Evolutionary conservation across 129 eudicot genomes (phyloP), one percentile per base, ranked within the genome.

Genomic region (Glebionis coronaria): DNA sequence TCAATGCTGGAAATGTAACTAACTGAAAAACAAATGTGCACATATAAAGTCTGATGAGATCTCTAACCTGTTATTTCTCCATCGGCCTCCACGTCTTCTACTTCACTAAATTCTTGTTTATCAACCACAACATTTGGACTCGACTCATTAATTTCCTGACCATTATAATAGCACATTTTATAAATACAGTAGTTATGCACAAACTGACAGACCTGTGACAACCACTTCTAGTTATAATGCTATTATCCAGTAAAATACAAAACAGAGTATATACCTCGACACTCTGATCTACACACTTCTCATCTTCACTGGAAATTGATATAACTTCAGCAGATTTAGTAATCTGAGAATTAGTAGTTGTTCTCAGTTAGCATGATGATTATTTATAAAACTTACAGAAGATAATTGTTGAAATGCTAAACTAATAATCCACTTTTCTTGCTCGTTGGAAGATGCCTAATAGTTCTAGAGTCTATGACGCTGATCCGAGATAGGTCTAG

Each of bases 131-230:
- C 52, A 67, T 59, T 67, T 56, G 61, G 18, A 20, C 21, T 46
- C 10, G 42, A 31, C 8, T 45, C 51, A 35, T 73, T 84, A 44
- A 29, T 18, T 66, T 73, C 55, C 82, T 85, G 79, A 76, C 56
- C 67, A 47, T n/a, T 52, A 57, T 28, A 68, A 71, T 19, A 11
- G 9, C 29, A 69, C 19, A 13, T 4, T 38, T 44, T 18, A 45
- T 42, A 46, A 7, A 21, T 75, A 53, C 7, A 54, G 21, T 47
- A 40, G 59, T 44, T 64, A 28, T 65, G 64, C 18, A 63, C 38
- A 45, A 59, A 35, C 42, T 35, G 42, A 35, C 42, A 35, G 6
- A 13, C 45, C 19, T 29, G 16, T 25, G 14, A 64, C 56, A 13
- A 64, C 14, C 45, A 38, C 14, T 47, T 44, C 56, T 8, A 18